These are phyloP conservation scores for Lichtheimia ramosa DNA, from an alignment of 371 early-diverging fungal genomes.

Conservation along the genomic window DNA sequence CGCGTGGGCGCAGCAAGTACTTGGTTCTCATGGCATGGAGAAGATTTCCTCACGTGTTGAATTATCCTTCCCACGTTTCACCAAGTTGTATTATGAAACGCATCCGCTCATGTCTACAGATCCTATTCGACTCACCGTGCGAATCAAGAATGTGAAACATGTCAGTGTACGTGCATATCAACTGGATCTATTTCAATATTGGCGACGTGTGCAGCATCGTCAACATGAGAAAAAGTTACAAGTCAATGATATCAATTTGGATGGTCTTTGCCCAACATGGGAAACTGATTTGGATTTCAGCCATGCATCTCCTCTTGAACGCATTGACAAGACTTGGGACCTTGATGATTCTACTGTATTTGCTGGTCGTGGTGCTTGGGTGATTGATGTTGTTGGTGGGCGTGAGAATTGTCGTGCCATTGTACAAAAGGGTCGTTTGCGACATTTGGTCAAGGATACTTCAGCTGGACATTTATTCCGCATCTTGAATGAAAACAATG, in stretches of 20 bases:
- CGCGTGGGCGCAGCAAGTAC: not conserved
- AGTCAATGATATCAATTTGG: constrained; percentile 25
- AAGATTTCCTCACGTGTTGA: not conserved
- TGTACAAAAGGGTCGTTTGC: constrained; percentile 53
- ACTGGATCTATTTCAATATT: constrained; percentile 42
- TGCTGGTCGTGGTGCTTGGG: constrained; percentile 45
- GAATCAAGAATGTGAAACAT: constrained; percentile 35
- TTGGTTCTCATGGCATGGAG: not conserved
- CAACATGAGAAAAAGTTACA: constrained; percentile 9
- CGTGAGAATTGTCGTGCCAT: constrained; percentile 37
- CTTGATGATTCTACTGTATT: constrained; percentile 22
- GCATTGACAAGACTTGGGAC: constrained; percentile 6
- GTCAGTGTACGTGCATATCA: constrained; percentile 41
- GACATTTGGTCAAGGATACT: constrained; percentile 45
- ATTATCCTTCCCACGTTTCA: too few relatives aligned
- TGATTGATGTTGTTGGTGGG: constrained; percentile 47
- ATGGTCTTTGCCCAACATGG: constrained; percentile 45
- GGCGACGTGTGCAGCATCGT: constrained; percentile 10
- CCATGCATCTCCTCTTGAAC: not conserved
- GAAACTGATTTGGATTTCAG: constrained; percentile 28
- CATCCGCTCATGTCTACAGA: not conserved
- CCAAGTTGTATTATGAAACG: not conserved
- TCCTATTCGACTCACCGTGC: not conserved
- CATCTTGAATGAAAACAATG: constrained; percentile 44
- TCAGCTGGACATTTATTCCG: constrained; percentile 51